These are phyloP conservation scores for Eucalyptus pumila DNA, from an alignment of 345 rosid species.

Conservation along the genomic window DNA sequence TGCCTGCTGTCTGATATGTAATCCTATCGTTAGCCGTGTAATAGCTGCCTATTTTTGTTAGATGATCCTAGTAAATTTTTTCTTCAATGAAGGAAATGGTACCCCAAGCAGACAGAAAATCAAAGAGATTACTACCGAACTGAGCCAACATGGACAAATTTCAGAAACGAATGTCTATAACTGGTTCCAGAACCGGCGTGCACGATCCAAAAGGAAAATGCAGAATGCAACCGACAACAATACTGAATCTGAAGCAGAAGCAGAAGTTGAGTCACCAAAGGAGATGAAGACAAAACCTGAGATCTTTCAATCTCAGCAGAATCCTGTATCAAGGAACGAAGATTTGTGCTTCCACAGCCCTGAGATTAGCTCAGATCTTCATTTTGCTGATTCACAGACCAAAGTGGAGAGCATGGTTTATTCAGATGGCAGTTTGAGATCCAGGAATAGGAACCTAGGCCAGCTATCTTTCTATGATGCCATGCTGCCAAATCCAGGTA, in stretches of 20 bases:
- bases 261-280: conserved; percentile 60
- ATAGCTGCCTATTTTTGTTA: not conserved
- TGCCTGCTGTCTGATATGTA: not conserved
- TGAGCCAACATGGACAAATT: conserved; percentile 89
- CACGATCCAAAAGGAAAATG: conserved; percentile 85
- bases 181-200: conserved; percentile 97
- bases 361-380: conserved; percentile 62
- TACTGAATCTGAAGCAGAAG: conserved; percentile 77
- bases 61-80: not conserved
- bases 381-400: conserved; percentile 27
- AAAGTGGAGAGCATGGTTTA: conserved; percentile 4
- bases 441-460: not conserved
- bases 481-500: conserved; percentile 33
- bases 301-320: conserved; percentile 34
- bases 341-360: conserved; percentile 68
- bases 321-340: conserved; percentile 28
- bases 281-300: conserved; percentile 68
- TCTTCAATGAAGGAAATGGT: conserved; percentile 88
- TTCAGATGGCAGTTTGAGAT: not conserved
- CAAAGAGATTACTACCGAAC: conserved; percentile 75
- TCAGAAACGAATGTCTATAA: conserved; percentile 86
- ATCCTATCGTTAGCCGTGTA: not conserved
- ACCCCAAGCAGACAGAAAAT: conserved; percentile 96
- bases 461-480: conserved; percentile 8
- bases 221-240: conserved; percentile 36